Conservation (phyloP, 2,329 filamentous ascomycete genomes). For the Sclerotinia spermophila region DNA sequence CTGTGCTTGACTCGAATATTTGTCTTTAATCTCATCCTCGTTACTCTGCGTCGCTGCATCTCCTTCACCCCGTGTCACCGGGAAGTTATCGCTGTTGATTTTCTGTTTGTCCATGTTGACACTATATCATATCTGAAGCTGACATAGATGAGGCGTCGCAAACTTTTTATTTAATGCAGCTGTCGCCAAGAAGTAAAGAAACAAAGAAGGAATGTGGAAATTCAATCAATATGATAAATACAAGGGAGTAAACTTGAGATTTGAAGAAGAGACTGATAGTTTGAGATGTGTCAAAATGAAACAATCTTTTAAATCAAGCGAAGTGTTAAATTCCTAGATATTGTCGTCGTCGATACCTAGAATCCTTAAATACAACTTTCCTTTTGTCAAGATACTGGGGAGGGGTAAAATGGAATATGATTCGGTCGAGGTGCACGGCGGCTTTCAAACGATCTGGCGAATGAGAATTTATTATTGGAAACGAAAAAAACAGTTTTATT, state of each 20-base stretch:
- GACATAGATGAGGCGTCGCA: background rate
- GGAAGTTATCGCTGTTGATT: background rate
- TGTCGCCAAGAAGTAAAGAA: background rate
- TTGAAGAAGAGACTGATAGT: background rate
- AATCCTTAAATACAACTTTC: background rate
- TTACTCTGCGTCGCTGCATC: background rate
- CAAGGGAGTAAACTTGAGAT: background rate
- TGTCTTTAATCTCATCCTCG: background rate
- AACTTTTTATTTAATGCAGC: background rate
- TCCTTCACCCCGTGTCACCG: background rate
- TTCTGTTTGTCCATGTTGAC: conserved; percentile 1
- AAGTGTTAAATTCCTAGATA: background rate
- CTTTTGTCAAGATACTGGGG: background rate
- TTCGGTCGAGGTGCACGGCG: background rate
- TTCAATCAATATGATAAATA: background rate
- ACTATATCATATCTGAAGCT: background rate
- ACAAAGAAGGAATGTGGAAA: background rate
- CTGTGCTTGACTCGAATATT: conserved; percentile 30
- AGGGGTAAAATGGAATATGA: background rate
- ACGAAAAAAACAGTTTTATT: background rate
- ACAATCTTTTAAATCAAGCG: background rate
- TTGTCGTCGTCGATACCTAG: background rate
- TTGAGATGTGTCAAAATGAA: background rate
- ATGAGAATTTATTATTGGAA: background rate
- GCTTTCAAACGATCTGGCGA: background rate